These are phyloP conservation scores for Jasminum sambac DNA, from an alignment of 257 asterid genomes.

Conservation along the genomic window DNA sequence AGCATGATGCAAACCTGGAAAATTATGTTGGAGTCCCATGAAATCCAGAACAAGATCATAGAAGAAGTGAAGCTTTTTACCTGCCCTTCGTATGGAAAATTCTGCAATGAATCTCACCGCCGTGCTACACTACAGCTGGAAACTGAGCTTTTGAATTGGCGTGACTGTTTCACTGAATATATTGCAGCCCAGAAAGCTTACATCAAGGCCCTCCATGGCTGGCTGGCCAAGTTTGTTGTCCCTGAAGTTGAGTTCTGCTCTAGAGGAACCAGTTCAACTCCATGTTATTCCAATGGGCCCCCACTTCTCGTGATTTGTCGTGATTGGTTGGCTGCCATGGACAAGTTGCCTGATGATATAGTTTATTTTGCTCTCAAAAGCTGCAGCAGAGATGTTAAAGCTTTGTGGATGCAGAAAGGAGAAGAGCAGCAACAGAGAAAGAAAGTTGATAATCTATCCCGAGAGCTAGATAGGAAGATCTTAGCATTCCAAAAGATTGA, in stretches of 20 bases:
- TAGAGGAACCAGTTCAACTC: slow-evolving; percentile 30
- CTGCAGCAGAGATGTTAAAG: slow-evolving; percentile 75
- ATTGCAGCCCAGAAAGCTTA: slow-evolving; percentile 62
- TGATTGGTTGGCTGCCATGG: slow-evolving; percentile 61
- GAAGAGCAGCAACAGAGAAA: slow-evolving; percentile 77
- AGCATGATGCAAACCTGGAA: slow-evolving; percentile 82
- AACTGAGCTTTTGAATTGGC: slow-evolving; percentile 83
- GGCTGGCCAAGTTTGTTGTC: slow-evolving; percentile 71
- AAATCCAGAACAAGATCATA: slow-evolving; percentile 85
- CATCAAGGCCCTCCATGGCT: slow-evolving; percentile 60
- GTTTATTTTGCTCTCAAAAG: slow-evolving; percentile 61
- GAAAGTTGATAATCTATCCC: slow-evolving; percentile 71
- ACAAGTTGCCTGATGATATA: slow-evolving; percentile 62
- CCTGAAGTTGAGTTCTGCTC: slow-evolving; percentile 56
- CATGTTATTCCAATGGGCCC: slow-evolving; percentile 45
- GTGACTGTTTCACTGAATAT: slow-evolving; percentile 64
- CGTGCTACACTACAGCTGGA: slow-evolving; percentile 84
- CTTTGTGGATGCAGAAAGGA: slow-evolving; percentile 86
- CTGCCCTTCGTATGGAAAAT: slow-evolving; percentile 76
- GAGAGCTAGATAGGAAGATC: slow-evolving; percentile 65
- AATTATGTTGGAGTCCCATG: slow-evolving; percentile 74
- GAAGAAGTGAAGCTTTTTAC: slow-evolving; percentile 65
- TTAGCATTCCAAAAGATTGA: slow-evolving; percentile 62
- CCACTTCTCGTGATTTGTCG: slow-evolving; percentile 63
- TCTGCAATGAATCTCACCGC: slow-evolving; percentile 80